phyloP scores from a whole-genome alignment of 306 rosid genomes.

The Luffa acutangula region DNA sequence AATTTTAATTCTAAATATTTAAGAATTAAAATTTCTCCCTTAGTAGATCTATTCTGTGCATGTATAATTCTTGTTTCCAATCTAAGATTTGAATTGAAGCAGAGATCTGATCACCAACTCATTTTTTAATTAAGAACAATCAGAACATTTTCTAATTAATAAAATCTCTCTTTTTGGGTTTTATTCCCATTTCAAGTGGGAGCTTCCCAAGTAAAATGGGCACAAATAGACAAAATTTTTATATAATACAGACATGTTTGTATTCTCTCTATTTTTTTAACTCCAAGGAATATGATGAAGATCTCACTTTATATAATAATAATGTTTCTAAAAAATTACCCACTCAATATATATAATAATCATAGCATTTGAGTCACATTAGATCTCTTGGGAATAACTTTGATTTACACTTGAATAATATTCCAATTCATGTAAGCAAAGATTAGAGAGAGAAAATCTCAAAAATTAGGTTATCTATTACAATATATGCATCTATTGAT shows the following conservation, averaged over 20 bases:
- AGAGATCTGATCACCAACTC: background rate
- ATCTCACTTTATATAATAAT: background rate
- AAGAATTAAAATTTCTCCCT: too few relatives aligned
- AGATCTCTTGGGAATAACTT: background rate
- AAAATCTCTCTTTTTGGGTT: background rate
- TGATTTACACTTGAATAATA: background rate
- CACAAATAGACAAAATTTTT: background rate
- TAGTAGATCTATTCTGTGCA: background rate
- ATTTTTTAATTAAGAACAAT: background rate
- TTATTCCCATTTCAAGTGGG: background rate
- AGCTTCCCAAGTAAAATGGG: background rate
- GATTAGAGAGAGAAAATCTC: too few relatives aligned
- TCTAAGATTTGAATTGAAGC: background rate
- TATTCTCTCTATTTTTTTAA: background rate
- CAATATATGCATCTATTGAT: too few relatives aligned
- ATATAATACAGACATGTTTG: background rate
- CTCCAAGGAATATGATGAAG: slow-evolving; percentile 4
- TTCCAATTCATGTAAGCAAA: background rate
- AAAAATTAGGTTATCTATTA: too few relatives aligned
- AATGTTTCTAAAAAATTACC: background rate
- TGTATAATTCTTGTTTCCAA: background rate
- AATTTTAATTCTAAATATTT: too few relatives aligned
- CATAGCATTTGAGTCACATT: background rate
- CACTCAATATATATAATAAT: background rate
- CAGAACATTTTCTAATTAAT: background rate